Evolutionary conservation across 192 early-diverging fungal species (phyloP), one percentile per base, ranked within the genome.

Genomic region (Haplosporangium gracile): DNA sequence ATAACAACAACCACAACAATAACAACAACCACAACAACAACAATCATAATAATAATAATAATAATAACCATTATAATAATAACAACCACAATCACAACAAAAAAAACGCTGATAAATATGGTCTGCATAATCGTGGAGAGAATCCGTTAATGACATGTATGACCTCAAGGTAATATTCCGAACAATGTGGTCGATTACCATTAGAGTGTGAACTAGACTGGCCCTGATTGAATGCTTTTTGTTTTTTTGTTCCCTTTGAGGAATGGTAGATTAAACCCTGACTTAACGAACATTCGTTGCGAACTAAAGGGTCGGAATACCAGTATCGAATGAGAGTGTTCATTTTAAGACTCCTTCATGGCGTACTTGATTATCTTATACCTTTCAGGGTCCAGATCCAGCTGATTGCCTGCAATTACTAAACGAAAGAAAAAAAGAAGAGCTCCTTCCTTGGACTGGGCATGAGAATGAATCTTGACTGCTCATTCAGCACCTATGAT

Each of bases 351-450:
- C 26, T 32, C 29, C 13, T 32, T 34, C 9, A 65, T 11, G 26
- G 60, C 26, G 13, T 13, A 15, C 29, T 13, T 65, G 60, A 65
- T 65, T 15, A 29, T 65, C 60, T 32, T 32, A 9, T 65, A 32
- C 60, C 10, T 43, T 65, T 65, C 60, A 65, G 60, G 60, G 60
- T 65, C 60, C 60, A 34, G 60, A 65, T 63, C 60, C 60, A 13
- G 60, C 60, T 65, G 60, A 65, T 65, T 65, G 11, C 60, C 24
- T 65, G 26, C 60, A 32, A n/a, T 65, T 32, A 1, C 60, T 65
- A 29, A 29, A 65, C 2, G 26, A 29, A 65, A 32, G 11, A 10
- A 32, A 65, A 32, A 29, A 24, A 34, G 60, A 22, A 51, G 49
- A 51, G 49, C 49, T 51, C 49, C 60, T 65, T 65, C 11, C 24